Evolutionary conservation across 2,329 filamentous ascomycete species (phyloP).

Genomic region (Neofusicoccum laricinum): DNA sequence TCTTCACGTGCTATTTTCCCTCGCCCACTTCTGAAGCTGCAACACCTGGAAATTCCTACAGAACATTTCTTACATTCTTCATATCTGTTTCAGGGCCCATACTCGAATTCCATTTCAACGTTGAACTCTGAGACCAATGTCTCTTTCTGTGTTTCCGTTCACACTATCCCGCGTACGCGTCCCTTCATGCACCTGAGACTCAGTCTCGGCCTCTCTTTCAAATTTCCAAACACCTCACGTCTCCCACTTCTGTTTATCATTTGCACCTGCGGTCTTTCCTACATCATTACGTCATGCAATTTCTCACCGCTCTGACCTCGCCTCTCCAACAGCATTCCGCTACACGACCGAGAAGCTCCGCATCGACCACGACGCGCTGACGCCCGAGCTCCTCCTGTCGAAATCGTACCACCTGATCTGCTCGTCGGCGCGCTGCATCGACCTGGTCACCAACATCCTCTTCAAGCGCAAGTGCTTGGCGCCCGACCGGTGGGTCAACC

Average conservation of each 20-base stretch:
- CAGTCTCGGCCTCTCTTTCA: not conserved
- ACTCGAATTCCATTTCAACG: no score
- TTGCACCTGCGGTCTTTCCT: not conserved
- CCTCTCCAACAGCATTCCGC: conserved; percentile 60
- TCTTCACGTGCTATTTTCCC: not conserved
- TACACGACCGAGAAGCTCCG: conserved; percentile 86
- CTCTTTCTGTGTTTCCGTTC: not conserved
- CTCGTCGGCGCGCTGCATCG: conserved; percentile 71
- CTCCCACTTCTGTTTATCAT: not conserved
- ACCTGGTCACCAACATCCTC: conserved; percentile 70
- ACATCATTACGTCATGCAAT: not conserved
- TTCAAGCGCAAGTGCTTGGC: conserved; percentile 44
- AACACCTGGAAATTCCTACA: not conserved
- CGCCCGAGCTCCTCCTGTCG: conserved; percentile 63
- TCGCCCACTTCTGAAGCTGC: not conserved
- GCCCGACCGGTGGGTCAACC: conserved; percentile 28
- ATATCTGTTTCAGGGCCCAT: no score
- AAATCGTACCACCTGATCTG: conserved; percentile 87
- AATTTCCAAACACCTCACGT: not conserved
- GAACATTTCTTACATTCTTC: not conserved
- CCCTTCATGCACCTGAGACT: conserved; percentile 11
- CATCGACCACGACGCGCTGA: conserved; percentile 70
- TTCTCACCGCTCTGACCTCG: not conserved
- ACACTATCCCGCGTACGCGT: conserved; percentile 12
- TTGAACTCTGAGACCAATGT: not conserved